phyloP scores from a whole-genome alignment of 2,329 filamentous ascomycete genomes.

The Diaporthe nobilis region DNA sequence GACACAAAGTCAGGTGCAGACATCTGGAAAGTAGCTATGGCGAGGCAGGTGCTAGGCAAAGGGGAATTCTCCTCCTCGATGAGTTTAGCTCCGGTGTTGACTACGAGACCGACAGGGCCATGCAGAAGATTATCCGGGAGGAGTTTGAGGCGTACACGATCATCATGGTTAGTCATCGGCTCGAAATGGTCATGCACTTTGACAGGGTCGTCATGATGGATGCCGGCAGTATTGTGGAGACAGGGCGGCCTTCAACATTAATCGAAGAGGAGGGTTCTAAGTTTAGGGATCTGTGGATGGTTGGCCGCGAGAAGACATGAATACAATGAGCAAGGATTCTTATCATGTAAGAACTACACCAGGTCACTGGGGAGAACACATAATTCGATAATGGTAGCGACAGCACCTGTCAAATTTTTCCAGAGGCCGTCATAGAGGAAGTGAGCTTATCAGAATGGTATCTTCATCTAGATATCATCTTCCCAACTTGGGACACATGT shows the following conservation, averaged over 20 bases:
- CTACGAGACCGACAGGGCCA: slow-evolving; percentile 55
- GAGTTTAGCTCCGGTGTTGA: slow-evolving; percentile 61
- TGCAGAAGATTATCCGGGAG: slow-evolving; percentile 57
- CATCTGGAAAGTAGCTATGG: neutral
- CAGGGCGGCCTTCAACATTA: slow-evolving; percentile 41
- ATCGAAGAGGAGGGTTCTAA: slow-evolving; percentile 23
- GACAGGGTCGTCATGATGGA: slow-evolving; percentile 67
- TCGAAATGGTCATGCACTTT: slow-evolving; percentile 67
- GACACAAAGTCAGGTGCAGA: neutral
- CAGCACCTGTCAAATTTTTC: too few species aligned
- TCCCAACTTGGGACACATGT: neutral
- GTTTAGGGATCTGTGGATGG: slow-evolving; percentile 38
- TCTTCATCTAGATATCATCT: neutral
- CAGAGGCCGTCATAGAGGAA: too few species aligned
- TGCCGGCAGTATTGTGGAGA: slow-evolving; percentile 61
- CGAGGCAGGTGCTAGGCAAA: slow-evolving; percentile 6
- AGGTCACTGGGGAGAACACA: too few species aligned
- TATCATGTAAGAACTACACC: too few species aligned
- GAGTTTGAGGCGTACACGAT: slow-evolving; percentile 67
- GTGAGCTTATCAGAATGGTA: fast-evolving
- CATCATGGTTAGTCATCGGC: slow-evolving; percentile 61
- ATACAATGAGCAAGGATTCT: neutral
- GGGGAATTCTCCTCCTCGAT: slow-evolving; percentile 56
- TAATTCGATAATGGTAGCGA: neutral
- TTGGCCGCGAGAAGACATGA: neutral